Base-by-base conservation (phyloP, 2,329 filamentous ascomycete genomes). In the Mariannaea sp. region DNA sequence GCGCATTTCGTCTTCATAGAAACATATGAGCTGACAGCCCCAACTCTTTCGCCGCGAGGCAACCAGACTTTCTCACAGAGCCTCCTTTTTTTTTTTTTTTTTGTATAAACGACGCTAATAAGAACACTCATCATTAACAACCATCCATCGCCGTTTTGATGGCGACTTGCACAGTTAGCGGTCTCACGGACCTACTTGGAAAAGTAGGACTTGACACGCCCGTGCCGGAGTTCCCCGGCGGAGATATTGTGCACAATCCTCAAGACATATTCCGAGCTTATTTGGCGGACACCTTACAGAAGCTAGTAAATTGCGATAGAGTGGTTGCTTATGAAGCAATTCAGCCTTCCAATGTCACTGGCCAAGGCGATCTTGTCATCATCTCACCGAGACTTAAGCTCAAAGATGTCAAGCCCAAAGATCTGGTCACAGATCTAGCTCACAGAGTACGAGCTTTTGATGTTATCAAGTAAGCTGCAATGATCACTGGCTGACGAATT, bases 211-310 rank as follows among this genome's bases (percentile, higher is more conserved):
- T 67, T 9, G 43, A 64, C 7, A 65, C 60, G 0, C 65, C 65
- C 1, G 17, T 67, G 1, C 64, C 65, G 1, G 55, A 63, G 0
- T 67, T 35, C 17, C 64, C 65, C 0, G 60, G 27, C 1, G 53
- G 62, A 7, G 54, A 67, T 3, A 53, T 67, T 1, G 56, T 67
- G 24, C 57, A 60, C 5, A 67, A 67, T 0, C 64, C 62, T 0
- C 65, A 67, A 27, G 64, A 67, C 30, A 63, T 67, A 30, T 67
- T 67, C 5, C 58, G 63, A 1, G 62, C 53, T 0, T 67, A 67
- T 12, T 58, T 67, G 0, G 65, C 65, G 44, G 65, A 67, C 1
- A 61, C 9, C 0, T 2, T 67, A 0, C 55, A 65, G 35, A 64
- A 54, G 7, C 52, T 66, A n/a, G 30, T 64, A 0, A 3, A 55